These are phyloP conservation scores for Pythium aquatile DNA, from an alignment of 352 stramenopile genomes.

Conservation along the genomic window DNA sequence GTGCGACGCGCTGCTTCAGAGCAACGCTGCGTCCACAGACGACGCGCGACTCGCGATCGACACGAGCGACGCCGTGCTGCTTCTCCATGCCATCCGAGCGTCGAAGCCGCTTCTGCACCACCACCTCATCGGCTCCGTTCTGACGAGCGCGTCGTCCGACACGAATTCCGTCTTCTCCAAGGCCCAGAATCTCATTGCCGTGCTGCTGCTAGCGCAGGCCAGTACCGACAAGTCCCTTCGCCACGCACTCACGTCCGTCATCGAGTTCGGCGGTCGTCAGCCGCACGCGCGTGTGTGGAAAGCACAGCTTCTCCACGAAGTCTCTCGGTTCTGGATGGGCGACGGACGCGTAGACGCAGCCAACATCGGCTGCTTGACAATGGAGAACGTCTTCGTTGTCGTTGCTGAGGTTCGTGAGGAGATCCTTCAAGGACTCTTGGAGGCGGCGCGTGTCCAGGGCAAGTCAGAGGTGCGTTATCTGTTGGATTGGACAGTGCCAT, in stretches of 20 bases:
- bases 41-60: constrained; percentile 28
- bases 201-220: constrained; percentile 5
- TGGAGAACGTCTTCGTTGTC: constrained; percentile 18
- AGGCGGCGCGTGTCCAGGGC: constrained; percentile 6
- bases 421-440: constrained; percentile 17
- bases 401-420: constrained; percentile 23
- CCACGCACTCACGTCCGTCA: constrained; percentile 25
- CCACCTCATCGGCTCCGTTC: constrained; percentile 19
- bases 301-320: constrained; percentile 69
- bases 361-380: background rate
- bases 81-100: constrained; percentile 71
- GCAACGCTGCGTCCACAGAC: constrained; percentile 11
- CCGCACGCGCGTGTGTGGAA: constrained; percentile 76
- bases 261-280: constrained; percentile 69
- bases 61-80: constrained; percentile 60
- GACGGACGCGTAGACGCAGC: background rate
- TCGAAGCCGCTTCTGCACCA: constrained; percentile 82
- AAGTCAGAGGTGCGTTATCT: constrained; percentile 9
- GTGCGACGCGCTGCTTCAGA: constrained; percentile 45
- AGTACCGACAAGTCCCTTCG: constrained; percentile 1
- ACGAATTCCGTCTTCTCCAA: constrained; percentile 36
- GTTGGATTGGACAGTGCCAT: background rate
- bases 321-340: constrained; percentile 64
- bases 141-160: constrained; percentile 19
- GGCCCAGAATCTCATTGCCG: constrained; percentile 45